Evolutionary conservation across 2,329 filamentous ascomycete species (phyloP), one percentile per base, ranked within the genome.

Genomic region (Rhexocercosporidium sp.): DNA sequence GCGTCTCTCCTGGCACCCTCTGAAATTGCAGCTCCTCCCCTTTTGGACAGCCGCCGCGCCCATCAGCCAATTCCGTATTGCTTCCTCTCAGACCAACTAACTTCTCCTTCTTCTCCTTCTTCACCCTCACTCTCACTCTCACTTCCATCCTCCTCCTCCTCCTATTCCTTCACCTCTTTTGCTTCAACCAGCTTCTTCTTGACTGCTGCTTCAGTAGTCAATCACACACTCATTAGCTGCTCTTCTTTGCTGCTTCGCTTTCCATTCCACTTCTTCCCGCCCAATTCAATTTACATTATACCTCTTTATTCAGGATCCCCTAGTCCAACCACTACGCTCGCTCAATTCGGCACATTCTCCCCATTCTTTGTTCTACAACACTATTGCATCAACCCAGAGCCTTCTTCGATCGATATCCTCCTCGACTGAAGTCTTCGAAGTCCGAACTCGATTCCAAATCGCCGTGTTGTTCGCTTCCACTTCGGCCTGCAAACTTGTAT

Each of bases 361-460:
- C 64, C 65, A 67, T 75, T 77, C 74, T 76, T 78, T 78, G 76
- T 78, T 76, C 77, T 74, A 74, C 74, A 62, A 74, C 75, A 49
- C 57, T 27, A 29, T 57, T 65, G 62, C 22, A 46, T 66, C 49
- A 18, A n/a, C 34, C 46, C 22, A 51, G 8, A 5, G 12, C 53
- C 53, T 34, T 54, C 56, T 9, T 51, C 54, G 20, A 39, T 37
- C 53, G 14, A 49, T 18, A 41, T 39, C 22, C 56, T 59, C 67
- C n/a, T 62, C 37, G 51, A 60, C 11, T 7, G 34, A 54, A 51
- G 18, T 29, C 59, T 63, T 34, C 63, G 16, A 53, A 65, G 20
- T 41, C 54, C 41, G 34, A 47, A 61, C 25, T 63, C 64, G 34
- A 62, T 29, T 46, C 31, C 44, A 53, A 31, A 14, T 68, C 67